A percentile compares a stretch with the other conserved stretches of the same genome.
These are phyloP conservation scores for Cystobasidium tubakii DNA, from an alignment of 768 basidiomycete genomes.

Conservation along the genomic window DNA sequence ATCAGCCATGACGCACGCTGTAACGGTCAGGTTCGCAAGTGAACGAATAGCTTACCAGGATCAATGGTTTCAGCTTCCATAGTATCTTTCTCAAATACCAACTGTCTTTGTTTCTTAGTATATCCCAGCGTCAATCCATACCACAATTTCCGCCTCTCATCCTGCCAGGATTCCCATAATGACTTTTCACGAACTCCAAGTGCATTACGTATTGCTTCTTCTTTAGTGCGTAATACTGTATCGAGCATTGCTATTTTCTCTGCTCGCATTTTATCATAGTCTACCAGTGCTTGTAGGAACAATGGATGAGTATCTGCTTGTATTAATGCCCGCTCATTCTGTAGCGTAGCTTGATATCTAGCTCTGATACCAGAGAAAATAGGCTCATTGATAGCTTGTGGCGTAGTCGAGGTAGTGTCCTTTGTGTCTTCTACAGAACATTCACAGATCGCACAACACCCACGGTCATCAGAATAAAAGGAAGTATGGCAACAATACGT, in stretches of 20 bases:
- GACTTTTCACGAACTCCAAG: not conserved
- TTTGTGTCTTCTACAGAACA: not conserved
- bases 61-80: conserved; percentile 1
- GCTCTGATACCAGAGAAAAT: not conserved
- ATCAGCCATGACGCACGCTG: not conserved
- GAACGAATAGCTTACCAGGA: not conserved
- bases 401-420: not conserved
- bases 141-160: conserved; percentile 9
- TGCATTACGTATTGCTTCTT: not conserved
- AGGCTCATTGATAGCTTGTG: not conserved
- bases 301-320: not conserved
- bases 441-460: too few species aligned
- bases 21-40: not conserved
- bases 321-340: conserved; percentile 1
- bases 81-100: conserved; percentile 2
- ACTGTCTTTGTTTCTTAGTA: not conserved
- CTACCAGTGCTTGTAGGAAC: not conserved
- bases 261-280: not conserved
- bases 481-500: too few species aligned
- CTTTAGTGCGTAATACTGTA: not conserved
- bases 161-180: conserved; percentile 14
- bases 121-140: not conserved
- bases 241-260: not conserved
- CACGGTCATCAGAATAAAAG: too few species aligned
- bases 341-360: not conserved